These are phyloP conservation scores for Yamadazyma triangularis DNA, from an alignment of 1,139 yeast species.

Conservation along the genomic window DNA sequence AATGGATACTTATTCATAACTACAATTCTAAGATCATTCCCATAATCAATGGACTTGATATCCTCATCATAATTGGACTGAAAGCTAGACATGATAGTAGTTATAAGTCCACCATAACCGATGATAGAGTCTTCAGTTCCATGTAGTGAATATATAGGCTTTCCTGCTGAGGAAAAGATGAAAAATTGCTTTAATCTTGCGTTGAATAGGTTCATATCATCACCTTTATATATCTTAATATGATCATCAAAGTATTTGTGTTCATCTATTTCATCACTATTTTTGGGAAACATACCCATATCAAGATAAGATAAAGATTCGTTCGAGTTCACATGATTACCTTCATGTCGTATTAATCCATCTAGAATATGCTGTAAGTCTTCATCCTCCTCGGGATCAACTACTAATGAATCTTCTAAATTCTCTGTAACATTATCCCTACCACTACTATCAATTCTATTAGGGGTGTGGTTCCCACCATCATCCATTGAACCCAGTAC, in stretches of 20 bases:
- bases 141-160: slow-evolving; percentile 80
- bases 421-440: background rate
- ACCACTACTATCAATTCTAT: background rate
- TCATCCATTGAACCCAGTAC: background rate
- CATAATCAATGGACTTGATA: slow-evolving; percentile 16
- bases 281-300: slow-evolving; percentile 8
- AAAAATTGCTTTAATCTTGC: slow-evolving; percentile 63
- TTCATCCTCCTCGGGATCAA: slow-evolving; percentile 24
- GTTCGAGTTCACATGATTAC: background rate
- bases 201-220: slow-evolving; percentile 29
- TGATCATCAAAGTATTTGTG: slow-evolving; percentile 13
- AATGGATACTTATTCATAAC: slow-evolving; percentile 66
- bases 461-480: background rate
- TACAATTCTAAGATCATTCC: slow-evolving; percentile 46
- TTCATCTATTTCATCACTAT: slow-evolving; percentile 6
- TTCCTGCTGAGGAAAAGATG: slow-evolving; percentile 86
- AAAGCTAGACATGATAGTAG: slow-evolving; percentile 62
- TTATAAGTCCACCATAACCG: slow-evolving; percentile 72
- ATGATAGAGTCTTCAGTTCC: slow-evolving; percentile 69
- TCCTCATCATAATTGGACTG: slow-evolving; percentile 38
- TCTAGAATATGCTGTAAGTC: slow-evolving; percentile 24
- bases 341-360: slow-evolving; percentile 20
- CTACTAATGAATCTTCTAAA: background rate
- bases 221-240: slow-evolving; percentile 20
- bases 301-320: slow-evolving; percentile 3